phyloP scores from a whole-genome alignment of 1,139 yeast species.

The Sporopachydermia cereana region DNA sequence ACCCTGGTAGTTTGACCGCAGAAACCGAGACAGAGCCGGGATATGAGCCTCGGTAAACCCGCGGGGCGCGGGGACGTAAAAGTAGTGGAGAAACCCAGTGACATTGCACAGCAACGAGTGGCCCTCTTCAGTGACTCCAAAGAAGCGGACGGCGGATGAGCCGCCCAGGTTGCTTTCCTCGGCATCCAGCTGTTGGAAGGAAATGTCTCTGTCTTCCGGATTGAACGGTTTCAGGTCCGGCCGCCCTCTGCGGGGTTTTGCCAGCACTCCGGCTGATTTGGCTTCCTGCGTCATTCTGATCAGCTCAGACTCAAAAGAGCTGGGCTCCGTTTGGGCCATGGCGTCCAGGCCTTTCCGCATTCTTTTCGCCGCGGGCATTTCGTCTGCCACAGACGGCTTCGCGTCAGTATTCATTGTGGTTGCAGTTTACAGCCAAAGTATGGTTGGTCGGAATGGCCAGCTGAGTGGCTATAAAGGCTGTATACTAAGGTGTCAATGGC shows the following conservation, averaged over 20 bases:
- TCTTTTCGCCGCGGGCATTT: slow-evolving; percentile 10
- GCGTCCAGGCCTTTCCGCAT: neutral
- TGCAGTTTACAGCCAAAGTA: too few species aligned
- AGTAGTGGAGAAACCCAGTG: slow-evolving; percentile 78
- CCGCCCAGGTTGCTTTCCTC: slow-evolving; percentile 63
- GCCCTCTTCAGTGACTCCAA: slow-evolving; percentile 86
- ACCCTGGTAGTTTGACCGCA: slow-evolving; percentile 40
- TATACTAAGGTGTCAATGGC: too few species aligned
- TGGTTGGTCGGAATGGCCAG: too few species aligned
- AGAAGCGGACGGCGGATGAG: slow-evolving; percentile 62
- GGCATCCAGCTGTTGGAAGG: slow-evolving; percentile 90
- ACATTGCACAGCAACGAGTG: slow-evolving; percentile 84
- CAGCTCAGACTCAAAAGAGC: slow-evolving; percentile 41
- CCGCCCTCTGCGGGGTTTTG: slow-evolving; percentile 52
- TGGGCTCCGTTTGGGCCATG: slow-evolving; percentile 22
- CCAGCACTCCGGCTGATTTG: slow-evolving; percentile 13
- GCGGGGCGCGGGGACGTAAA: slow-evolving; percentile 85
- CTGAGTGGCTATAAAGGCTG: too few species aligned
- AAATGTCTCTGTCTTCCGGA: slow-evolving; percentile 38
- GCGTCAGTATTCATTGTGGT: too few species aligned
- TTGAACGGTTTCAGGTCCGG: slow-evolving; percentile 42
- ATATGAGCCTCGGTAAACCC: slow-evolving; percentile 53
- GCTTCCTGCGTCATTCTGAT: slow-evolving; percentile 31
- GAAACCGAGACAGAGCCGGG: slow-evolving; percentile 33
- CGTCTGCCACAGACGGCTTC: too few species aligned